Percentiles rank a stretch among this genome's conserved stretches.
Evolutionary conservation across 2,329 filamentous ascomycete species (phyloP).

Genomic region (Penicillium sumatraense): DNA sequence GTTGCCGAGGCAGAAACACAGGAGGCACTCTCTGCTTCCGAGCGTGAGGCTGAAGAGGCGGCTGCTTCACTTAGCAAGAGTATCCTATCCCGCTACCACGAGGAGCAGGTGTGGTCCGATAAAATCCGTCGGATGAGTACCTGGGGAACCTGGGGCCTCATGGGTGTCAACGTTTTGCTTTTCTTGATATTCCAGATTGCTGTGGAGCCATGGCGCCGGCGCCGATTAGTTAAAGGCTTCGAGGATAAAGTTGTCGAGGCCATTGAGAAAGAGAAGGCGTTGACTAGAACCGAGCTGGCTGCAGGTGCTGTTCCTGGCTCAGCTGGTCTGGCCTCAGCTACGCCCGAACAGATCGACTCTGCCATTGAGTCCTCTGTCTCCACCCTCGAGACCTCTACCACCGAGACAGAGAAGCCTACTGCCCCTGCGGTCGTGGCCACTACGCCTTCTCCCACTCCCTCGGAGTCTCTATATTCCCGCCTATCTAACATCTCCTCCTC

Average conservation of each 20-base stretch:
- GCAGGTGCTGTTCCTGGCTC: constrained; percentile 9
- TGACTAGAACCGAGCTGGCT: constrained; percentile 21
- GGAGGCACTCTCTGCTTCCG: constrained; percentile 72
- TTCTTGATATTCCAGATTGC: constrained; percentile 86
- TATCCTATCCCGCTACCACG: constrained; percentile 91
- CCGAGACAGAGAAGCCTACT: constrained; percentile 1
- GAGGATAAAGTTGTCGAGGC: constrained; percentile 75
- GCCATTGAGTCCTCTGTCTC: constrained; percentile 9
- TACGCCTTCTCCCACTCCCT: neutral
- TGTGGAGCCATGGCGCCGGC: constrained; percentile 89
- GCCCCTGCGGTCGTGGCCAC: constrained; percentile 4
- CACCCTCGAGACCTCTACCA: neutral
- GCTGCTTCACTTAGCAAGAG: constrained; percentile 75
- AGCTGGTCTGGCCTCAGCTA: constrained; percentile 4
- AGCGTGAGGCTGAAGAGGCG: constrained; percentile 78
- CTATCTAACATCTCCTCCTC: constrained; percentile 28
- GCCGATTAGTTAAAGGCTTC: constrained; percentile 78
- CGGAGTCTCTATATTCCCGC: constrained; percentile 28
- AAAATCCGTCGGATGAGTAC: constrained; percentile 95
- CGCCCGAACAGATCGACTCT: constrained; percentile 20
- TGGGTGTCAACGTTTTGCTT: constrained; percentile 92
- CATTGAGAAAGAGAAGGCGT: constrained; percentile 68
- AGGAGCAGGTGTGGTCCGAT: constrained; percentile 99
- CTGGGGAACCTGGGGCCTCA: constrained; percentile 97
- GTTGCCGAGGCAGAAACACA: constrained; percentile 76